Evolutionary conservation across 148 eudicot species (phyloP).

Genomic region (Rhododendron molle): DNA sequence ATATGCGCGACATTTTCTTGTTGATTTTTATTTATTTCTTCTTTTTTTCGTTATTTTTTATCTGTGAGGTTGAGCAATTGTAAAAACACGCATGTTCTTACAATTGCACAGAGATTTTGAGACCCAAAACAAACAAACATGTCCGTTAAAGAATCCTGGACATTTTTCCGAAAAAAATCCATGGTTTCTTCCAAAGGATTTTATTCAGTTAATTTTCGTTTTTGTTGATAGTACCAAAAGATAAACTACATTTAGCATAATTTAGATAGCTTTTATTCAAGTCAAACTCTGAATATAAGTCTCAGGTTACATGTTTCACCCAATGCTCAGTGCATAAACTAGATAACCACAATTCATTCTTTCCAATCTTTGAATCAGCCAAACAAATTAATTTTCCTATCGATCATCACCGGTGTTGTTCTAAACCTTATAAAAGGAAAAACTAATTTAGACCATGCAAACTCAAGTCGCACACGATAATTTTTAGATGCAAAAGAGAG

Average conservation of each 20-base stretch:
- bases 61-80: too few species aligned
- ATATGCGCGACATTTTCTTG: too few species aligned
- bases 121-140: too few species aligned
- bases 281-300: not conserved
- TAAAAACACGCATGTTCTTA: too few species aligned
- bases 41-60: too few species aligned
- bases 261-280: not conserved
- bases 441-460: not conserved
- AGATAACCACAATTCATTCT: not conserved
- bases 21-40: too few species aligned
- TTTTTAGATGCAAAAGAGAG: not conserved
- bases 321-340: not conserved
- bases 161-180: too few species aligned
- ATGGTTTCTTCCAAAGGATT: too few species aligned
- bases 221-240: too few species aligned
- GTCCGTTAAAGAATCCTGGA: too few species aligned
- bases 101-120: too few species aligned
- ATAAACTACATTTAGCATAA: not conserved
- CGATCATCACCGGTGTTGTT: not conserved
- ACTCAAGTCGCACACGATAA: not conserved
- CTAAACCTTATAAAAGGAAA: not conserved
- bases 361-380: not conserved
- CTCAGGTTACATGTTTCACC: not conserved
- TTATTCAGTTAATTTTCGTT: too few species aligned
- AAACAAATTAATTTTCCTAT: not conserved